These are phyloP conservation scores for Termitomyces sp. DNA, from an alignment of 768 basidiomycete species.

Conservation along the genomic window DNA sequence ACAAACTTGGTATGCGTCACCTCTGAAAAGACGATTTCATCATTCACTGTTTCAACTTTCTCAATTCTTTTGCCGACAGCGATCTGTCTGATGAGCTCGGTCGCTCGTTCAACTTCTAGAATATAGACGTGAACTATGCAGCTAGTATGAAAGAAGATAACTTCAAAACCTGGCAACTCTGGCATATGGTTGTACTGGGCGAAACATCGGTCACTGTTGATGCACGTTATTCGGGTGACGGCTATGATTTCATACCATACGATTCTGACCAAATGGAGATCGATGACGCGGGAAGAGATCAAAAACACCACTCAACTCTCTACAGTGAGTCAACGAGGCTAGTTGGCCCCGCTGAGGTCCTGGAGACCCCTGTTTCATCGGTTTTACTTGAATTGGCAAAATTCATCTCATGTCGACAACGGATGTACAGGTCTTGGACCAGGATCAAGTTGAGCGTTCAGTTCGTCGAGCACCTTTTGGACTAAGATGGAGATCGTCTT, in stretches of 20 bases:
- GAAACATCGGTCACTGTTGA: no score
- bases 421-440: background rate
- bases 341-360: background rate
- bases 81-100: constrained; percentile 47
- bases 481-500: constrained; percentile 54
- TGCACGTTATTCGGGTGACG: no score
- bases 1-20: constrained; percentile 61
- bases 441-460: background rate
- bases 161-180: constrained; percentile 49
- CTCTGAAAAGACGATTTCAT: constrained; percentile 60
- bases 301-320: no score
- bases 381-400: background rate
- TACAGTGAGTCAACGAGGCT: no score
- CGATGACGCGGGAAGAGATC: no score
- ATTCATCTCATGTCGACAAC: background rate
- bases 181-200: constrained; percentile 37
- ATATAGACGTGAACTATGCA: background rate
- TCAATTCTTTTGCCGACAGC: constrained; percentile 51
- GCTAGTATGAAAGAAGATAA: background rate
- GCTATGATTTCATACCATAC: no score
- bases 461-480: constrained; percentile 35
- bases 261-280: no score
- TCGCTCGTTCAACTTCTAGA: constrained; percentile 72
- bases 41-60: constrained; percentile 54
- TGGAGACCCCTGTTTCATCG: background rate